These are phyloP conservation scores for Brassica rapa DNA, from an alignment of 345 rosid genomes.

Conservation along the genomic window DNA sequence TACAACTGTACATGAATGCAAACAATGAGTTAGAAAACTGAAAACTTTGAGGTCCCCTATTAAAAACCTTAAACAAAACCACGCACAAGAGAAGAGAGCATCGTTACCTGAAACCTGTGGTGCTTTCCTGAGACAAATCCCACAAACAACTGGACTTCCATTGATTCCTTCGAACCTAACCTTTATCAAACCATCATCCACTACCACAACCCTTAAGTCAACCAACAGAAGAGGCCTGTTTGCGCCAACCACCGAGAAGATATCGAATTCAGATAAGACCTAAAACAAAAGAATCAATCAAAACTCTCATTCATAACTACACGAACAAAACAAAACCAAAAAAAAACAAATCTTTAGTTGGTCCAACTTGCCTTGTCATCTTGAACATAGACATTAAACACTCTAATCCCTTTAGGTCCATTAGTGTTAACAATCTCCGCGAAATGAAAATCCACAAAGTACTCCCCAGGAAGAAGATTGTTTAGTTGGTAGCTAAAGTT, in stretches of 20 bases:
- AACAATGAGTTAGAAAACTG: conserved; percentile 6
- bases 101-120: conserved; percentile 54
- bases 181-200: conserved; percentile 60
- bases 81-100: conserved; percentile 14
- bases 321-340: too few relatives aligned
- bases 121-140: conserved; percentile 82
- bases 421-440: conserved; percentile 79
- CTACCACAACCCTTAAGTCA: conserved; percentile 64
- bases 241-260: conserved; percentile 79
- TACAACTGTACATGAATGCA: conserved; percentile 47
- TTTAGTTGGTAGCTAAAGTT: conserved; percentile 61
- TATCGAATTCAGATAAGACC: conserved; percentile 84
- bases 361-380: conserved; percentile 73
- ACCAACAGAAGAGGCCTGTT: conserved; percentile 77
- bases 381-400: conserved; percentile 81
- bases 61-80: not conserved
- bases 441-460: conserved; percentile 82
- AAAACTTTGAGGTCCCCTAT: not conserved
- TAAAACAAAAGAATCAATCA: conserved; percentile 42
- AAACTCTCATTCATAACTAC: not conserved
- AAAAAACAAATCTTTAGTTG: not conserved
- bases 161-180: conserved; percentile 71
- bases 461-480: conserved; percentile 59
- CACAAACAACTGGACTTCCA: conserved; percentile 81
- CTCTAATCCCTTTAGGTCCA: conserved; percentile 92